Percentiles rank a stretch among this genome's conserved stretches.
Conservation (phyloP, 2,329 filamentous ascomycete genomes). For the Beauveria asiatica region DNA sequence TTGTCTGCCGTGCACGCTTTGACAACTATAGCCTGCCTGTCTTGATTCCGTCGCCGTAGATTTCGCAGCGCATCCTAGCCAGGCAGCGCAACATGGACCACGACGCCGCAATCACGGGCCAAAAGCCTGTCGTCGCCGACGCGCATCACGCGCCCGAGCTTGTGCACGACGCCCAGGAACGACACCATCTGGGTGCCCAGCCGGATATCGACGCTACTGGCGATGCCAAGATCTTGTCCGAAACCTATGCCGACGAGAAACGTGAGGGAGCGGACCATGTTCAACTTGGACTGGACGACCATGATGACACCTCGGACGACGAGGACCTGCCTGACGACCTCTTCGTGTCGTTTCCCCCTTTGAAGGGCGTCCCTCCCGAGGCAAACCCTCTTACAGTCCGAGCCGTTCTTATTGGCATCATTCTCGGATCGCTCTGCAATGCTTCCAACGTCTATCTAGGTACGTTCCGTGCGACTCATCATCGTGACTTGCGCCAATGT, state of each 20-base stretch:
- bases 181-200: conserved; percentile 11
- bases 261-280: background rate
- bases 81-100: background rate
- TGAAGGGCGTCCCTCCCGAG: conserved; percentile 34
- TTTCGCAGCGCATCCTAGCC: background rate
- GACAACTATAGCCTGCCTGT: background rate
- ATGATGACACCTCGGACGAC: conserved; percentile 23
- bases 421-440: conserved; percentile 51
- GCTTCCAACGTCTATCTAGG: conserved; percentile 56
- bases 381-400: conserved; percentile 44
- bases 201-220: conserved; percentile 9
- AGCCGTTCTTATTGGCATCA: conserved; percentile 44
- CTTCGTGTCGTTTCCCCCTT: conserved; percentile 32
- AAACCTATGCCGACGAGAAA: background rate
- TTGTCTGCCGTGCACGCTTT: background rate
- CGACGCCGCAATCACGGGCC: conserved; percentile 1
- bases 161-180: background rate
- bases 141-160: background rate
- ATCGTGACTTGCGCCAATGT: background rate
- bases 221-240: background rate
- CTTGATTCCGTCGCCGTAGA: background rate
- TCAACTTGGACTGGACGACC: conserved; percentile 11
- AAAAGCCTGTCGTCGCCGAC: conserved; percentile 2
- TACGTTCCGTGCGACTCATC: conserved; percentile 15
- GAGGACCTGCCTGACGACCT: conserved; percentile 15